Conservation (phyloP, 2,329 filamentous ascomycete species). For the Nothopassalora personata region DNA sequence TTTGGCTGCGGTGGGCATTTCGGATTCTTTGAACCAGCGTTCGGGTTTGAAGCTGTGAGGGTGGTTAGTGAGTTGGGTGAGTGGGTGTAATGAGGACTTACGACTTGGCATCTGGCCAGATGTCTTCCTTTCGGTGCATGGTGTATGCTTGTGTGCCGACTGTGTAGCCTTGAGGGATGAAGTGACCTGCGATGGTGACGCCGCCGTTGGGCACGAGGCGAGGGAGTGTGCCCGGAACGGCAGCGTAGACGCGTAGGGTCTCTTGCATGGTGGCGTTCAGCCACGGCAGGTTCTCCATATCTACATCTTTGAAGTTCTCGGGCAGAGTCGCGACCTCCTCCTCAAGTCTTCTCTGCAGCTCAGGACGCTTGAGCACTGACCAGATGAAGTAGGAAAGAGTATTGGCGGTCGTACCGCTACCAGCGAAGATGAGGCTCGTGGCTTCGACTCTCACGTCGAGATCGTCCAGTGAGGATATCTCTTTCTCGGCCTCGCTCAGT, state of each 20-base stretch:
- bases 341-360: slow-evolving; percentile 16
- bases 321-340: slow-evolving; percentile 20
- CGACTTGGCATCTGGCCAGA: slow-evolving; percentile 13
- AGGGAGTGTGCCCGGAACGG: slow-evolving; percentile 27
- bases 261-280: slow-evolving; percentile 26
- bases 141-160: slow-evolving; percentile 26
- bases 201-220: slow-evolving; percentile 26
- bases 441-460: slow-evolving; percentile 27
- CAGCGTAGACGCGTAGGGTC: slow-evolving; percentile 29
- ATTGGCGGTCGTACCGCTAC: slow-evolving; percentile 29
- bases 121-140: slow-evolving; percentile 20
- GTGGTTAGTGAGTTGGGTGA: neutral
- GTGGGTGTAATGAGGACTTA: neutral
- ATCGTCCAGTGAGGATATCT: slow-evolving; percentile 22
- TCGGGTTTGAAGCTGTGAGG: slow-evolving; percentile 21
- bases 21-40: slow-evolving; percentile 17
- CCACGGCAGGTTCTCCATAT: slow-evolving; percentile 20
- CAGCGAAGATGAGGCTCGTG: slow-evolving; percentile 27
- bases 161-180: slow-evolving; percentile 21
- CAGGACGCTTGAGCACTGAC: slow-evolving; percentile 24
- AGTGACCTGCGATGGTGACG: slow-evolving; percentile 14
- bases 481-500: slow-evolving; percentile 21
- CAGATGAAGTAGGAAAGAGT: slow-evolving; percentile 29
- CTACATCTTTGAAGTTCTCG: slow-evolving; percentile 15
- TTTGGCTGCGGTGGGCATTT: slow-evolving; percentile 14